Base-by-base conservation (phyloP, 2,329 filamentous ascomycete species). In the Neonectria punicea region DNA sequence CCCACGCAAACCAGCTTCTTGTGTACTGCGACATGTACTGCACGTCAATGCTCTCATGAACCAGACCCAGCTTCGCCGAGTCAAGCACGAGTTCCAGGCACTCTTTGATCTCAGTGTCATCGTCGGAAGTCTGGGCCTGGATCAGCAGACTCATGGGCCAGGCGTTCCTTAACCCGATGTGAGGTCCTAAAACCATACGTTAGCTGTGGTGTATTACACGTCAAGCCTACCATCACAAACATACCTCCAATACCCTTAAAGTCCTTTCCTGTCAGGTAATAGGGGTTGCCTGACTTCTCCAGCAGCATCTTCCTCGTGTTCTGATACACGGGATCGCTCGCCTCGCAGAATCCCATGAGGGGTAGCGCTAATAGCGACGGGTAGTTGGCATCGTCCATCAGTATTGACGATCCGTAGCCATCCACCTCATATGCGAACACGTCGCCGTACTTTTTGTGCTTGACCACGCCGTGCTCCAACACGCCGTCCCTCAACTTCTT, bases 131-230 rank as follows among this genome's bases (percentile, higher is more conserved):
- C 86, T 96, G 93, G 3, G 93, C 93, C 79, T 98, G 94, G 20
- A 98, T 88, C 9, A 99, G 85, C 67, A 98, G 82, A 77, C 93
- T 96, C 94, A 99, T 98, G 0, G 96, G 96, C 96, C 96, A 99
- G 8, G 95, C 96, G 70, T 97, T 93, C 73, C 88, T 83, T n/a
- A 97, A 82, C 0, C 96, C 96, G 70, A 98, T 92, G 74, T 89
- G 89, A 7, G 87, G 88, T 5, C 87, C 87, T 79, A 32, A 16
- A 18, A 44, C 47, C 11, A n/a, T 7, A n/a, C 32, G 56, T 74
- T 53, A 73, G 69, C 43, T 2, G 25, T 6, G 9, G 14, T 8
- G 20, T 36, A 8, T 28, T 4, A 14, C 7, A 36, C 4, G 3
- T 22, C 16, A n/a, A 32, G 14, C 16, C 4, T 7, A 7, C n/a